Percentiles rank a stretch among this genome's conserved stretches.
phyloP scores from a whole-genome alignment of 345 rosid species.

The Salix caprea region DNA sequence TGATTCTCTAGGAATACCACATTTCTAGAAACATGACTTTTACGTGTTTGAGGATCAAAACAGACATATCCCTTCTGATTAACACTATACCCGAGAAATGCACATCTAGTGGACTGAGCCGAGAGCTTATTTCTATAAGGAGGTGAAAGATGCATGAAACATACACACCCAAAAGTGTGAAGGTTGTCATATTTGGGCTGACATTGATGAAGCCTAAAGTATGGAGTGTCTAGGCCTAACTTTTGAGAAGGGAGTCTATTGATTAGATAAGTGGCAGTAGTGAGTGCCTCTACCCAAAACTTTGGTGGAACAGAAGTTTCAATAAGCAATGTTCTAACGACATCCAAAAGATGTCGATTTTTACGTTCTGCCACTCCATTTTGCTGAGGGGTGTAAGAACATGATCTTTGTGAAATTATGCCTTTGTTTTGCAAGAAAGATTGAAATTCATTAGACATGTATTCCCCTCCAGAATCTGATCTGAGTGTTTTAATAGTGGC shows the following conservation, averaged over 20 bases:
- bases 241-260: not conserved
- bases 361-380: too few relatives aligned
- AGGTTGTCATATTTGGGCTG: not conserved
- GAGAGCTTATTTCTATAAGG: not conserved
- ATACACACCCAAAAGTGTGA: not conserved
- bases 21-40: too few relatives aligned
- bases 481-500: not conserved
- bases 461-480: not conserved
- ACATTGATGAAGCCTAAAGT: not conserved
- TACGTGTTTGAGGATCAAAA: not conserved
- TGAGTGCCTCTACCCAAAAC: not conserved
- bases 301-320: not conserved
- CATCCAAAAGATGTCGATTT: not conserved
- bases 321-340: not conserved
- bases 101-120: not conserved
- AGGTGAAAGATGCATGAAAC: not conserved
- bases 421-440: not conserved
- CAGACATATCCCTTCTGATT: not conserved
- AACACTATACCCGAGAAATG: not conserved
- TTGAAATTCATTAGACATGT: conserved; percentile 1
- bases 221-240: not conserved
- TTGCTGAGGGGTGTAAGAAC: not conserved
- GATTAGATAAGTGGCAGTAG: not conserved
- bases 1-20: not conserved
- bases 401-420: not conserved